Percentiles rank a stretch among this genome's conserved stretches.
These are phyloP conservation scores for Buxus sempervirens DNA, from an alignment of 164 flowering plant species.

Conservation along the genomic window DNA sequence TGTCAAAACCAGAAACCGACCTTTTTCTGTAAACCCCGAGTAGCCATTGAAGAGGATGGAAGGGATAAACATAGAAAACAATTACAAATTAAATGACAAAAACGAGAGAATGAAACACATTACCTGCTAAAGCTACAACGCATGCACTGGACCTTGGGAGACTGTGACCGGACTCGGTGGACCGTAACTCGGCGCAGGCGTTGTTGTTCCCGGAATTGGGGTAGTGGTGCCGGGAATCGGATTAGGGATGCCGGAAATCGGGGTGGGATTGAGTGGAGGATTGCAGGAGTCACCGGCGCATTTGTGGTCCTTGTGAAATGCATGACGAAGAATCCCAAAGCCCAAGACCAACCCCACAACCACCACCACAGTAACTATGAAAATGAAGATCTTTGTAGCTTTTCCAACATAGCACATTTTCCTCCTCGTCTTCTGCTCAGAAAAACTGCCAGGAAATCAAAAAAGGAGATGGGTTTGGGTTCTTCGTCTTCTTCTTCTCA, in stretches of 20 bases:
- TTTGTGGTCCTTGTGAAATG: conserved; percentile 33
- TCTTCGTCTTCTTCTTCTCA: neutral
- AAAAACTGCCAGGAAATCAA: neutral
- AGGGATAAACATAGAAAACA: neutral
- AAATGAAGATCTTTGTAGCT: conserved; percentile 92
- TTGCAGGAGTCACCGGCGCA: conserved; percentile 41
- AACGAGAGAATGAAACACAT: neutral
- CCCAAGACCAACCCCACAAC: conserved; percentile 62
- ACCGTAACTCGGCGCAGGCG: conserved; percentile 19
- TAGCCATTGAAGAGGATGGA: neutral
- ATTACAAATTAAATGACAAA: neutral
- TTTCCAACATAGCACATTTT: conserved; percentile 83
- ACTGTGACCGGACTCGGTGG: conserved; percentile 30
- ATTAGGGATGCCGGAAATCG: neutral
- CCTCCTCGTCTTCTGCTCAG: neutral
- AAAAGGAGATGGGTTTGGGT: neutral
- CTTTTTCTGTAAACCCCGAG: neutral
- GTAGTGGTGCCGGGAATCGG: neutral
- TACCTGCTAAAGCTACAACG: conserved; percentile 3
- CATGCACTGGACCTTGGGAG: conserved; percentile 45
- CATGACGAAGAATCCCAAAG: conserved; percentile 43
- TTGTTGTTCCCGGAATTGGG: conserved; percentile 16
- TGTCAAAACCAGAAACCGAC: conserved; percentile 3
- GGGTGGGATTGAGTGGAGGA: conserved; percentile 12
- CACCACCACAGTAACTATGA: conserved; percentile 52